A percentile compares a stretch with the other conserved stretches of the same genome.
phyloP scores from a whole-genome alignment of 1,284 basidiomycete species.

The Ustilago bromivora region DNA sequence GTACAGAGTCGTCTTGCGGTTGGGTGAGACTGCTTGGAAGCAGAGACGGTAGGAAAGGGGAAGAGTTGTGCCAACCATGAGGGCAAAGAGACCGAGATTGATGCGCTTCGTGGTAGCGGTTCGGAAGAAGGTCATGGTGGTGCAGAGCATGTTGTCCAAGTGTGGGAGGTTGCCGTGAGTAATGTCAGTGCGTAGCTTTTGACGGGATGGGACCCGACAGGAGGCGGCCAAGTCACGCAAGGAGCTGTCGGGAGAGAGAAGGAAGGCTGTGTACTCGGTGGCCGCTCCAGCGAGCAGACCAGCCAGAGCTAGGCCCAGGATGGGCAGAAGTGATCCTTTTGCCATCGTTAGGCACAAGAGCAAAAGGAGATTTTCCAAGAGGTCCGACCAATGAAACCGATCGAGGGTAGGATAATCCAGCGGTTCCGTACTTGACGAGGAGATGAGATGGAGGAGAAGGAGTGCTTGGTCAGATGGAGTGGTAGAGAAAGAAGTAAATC shows the following conservation, averaged over 20 bases:
- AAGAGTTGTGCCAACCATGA: constrained; percentile 34
- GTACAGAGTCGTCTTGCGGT: constrained; percentile 43
- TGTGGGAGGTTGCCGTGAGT: constrained; percentile 28
- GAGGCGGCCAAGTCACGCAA: constrained; percentile 18
- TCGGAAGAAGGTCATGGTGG: constrained; percentile 46
- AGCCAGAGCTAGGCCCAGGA: constrained; percentile 32
- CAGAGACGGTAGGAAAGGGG: constrained; percentile 42
- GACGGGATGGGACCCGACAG: constrained; percentile 37
- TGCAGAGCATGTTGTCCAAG: constrained; percentile 49
- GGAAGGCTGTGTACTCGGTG: constrained; percentile 25
- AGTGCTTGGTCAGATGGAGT: neutral
- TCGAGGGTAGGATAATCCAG: too few relatives aligned
- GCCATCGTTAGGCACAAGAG: constrained; percentile 14
- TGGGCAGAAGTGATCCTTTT: constrained; percentile 38
- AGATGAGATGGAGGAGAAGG: neutral
- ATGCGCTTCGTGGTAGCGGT: constrained; percentile 28
- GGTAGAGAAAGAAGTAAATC: neutral
- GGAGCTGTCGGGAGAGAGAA: constrained; percentile 23
- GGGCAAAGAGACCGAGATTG: constrained; percentile 42
- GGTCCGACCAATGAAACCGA: too few relatives aligned
- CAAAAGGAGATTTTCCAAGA: neutral
- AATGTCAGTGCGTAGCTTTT: constrained; percentile 44
- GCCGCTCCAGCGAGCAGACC: constrained; percentile 35
- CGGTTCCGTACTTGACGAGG: neutral
- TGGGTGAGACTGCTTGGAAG: constrained; percentile 52